Conservation (phyloP, 2,329 filamentous ascomycete species). For the Chaetomiaceae sp. region DNA sequence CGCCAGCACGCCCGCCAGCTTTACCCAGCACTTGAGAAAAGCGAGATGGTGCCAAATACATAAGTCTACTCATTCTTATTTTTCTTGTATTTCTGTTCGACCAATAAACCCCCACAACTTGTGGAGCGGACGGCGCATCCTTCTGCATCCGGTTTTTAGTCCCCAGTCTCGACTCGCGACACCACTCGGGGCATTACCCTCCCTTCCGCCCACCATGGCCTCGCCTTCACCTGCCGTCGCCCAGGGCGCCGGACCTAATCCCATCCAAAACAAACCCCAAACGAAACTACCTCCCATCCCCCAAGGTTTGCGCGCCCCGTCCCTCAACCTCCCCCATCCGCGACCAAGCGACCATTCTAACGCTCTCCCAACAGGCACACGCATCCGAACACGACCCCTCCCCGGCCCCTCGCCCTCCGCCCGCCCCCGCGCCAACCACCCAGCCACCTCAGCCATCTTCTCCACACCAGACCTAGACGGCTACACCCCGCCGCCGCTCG, state of each 20-base stretch:
- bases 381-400: conserved; percentile 45
- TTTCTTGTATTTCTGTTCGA: too few species aligned
- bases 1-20: too few species aligned
- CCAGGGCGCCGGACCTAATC: neutral
- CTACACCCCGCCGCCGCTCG: conserved; percentile 21
- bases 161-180: too few species aligned
- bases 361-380: conserved; percentile 37
- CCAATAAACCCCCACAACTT: too few species aligned
- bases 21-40: too few species aligned
- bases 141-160: too few species aligned
- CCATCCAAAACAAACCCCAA: conserved; percentile 22
- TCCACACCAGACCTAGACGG: conserved; percentile 21
- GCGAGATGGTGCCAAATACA: too few species aligned
- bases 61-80: too few species aligned
- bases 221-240: neutral
- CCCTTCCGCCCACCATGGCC: conserved; percentile 5
- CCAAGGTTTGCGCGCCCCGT: conserved; percentile 22
- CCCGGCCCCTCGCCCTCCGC: conserved; percentile 12
- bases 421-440: conserved; percentile 22
- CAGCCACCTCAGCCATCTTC: neutral
- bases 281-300: conserved; percentile 35
- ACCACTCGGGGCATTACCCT: too few species aligned
- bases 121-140: too few species aligned
- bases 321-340: neutral
- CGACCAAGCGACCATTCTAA: neutral